Evolutionary conservation across 148 eudicot species (phyloP).

Genomic region (Nepenthes mirabilis): DNA sequence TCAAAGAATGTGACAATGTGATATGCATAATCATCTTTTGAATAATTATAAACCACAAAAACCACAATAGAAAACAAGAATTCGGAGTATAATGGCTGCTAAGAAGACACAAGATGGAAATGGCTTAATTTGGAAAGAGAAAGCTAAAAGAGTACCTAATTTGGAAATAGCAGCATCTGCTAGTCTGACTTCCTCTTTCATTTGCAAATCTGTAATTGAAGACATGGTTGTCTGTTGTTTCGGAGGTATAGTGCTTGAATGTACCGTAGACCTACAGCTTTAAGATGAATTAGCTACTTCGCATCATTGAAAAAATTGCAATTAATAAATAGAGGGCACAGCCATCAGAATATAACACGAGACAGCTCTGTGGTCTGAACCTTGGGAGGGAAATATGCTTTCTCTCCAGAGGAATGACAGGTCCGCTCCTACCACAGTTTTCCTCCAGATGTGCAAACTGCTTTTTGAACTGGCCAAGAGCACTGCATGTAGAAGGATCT

Average conservation of each 20-base stretch:
- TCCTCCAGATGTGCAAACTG: constrained; percentile 68
- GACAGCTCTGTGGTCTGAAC: constrained; percentile 10
- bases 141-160: neutral
- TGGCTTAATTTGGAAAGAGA: neutral
- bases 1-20: too few species aligned
- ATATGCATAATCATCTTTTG: too few species aligned
- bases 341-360: too few species aligned
- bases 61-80: too few species aligned
- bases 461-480: constrained; percentile 50
- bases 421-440: constrained; percentile 35
- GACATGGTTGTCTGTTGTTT: constrained; percentile 22
- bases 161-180: neutral
- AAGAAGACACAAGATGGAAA: neutral
- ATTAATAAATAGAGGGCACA: too few species aligned
- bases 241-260: constrained; percentile 23
- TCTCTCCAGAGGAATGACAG: constrained; percentile 34
- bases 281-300: neutral
- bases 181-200: constrained; percentile 2
- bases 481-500: constrained; percentile 24
- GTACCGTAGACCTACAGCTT: constrained; percentile 56
- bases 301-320: too few species aligned
- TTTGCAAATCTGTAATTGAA: neutral
- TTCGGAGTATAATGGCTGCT: too few species aligned
- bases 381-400: constrained; percentile 67
- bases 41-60: too few species aligned